Percentiles rank a stretch among this genome's conserved stretches.
Evolutionary conservation across 441 rosid species (phyloP).

Genomic region (Adansonia grandidieri): DNA sequence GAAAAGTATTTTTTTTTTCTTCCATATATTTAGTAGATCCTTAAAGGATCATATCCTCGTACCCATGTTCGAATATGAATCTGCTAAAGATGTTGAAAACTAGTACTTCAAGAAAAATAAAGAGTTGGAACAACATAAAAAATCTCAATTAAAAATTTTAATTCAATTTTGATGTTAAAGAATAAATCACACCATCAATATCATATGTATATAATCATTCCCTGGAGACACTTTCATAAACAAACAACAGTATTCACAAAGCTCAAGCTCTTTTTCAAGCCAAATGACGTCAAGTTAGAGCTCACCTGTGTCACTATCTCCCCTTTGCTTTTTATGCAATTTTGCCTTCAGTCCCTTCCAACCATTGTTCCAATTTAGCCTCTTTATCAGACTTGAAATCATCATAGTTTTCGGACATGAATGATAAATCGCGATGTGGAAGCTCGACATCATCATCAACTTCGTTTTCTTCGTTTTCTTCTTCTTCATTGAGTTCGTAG

Average conservation of each 20-base stretch:
- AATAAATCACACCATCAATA: background rate
- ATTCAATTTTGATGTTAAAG: background rate
- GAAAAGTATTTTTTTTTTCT: too few relatives aligned
- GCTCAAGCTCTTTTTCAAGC: constrained; percentile 9
- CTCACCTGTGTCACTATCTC: constrained; percentile 23
- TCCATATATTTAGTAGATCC: too few relatives aligned
- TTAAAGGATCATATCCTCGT: too few relatives aligned
- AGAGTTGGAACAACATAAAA: too few relatives aligned
- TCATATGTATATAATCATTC: background rate
- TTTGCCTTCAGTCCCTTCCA: constrained; percentile 53
- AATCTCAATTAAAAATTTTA: background rate
- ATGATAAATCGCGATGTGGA: constrained; percentile 16
- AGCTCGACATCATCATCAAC: constrained; percentile 30
- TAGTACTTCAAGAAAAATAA: too few relatives aligned
- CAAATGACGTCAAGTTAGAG: background rate
- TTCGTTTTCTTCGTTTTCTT: constrained; percentile 34
- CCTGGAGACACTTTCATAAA: background rate
- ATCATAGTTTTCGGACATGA: constrained; percentile 49
- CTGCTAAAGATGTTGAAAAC: too few relatives aligned
- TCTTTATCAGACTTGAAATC: constrained; percentile 79
- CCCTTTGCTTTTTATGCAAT: constrained; percentile 30
- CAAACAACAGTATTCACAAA: constrained; percentile 37
- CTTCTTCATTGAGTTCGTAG: constrained; percentile 38
- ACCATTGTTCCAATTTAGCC: constrained; percentile 87
- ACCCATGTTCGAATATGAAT: too few relatives aligned